These are phyloP conservation scores for Candida tropicalis DNA, from an alignment of 1,139 yeast species.

Conservation along the genomic window DNA sequence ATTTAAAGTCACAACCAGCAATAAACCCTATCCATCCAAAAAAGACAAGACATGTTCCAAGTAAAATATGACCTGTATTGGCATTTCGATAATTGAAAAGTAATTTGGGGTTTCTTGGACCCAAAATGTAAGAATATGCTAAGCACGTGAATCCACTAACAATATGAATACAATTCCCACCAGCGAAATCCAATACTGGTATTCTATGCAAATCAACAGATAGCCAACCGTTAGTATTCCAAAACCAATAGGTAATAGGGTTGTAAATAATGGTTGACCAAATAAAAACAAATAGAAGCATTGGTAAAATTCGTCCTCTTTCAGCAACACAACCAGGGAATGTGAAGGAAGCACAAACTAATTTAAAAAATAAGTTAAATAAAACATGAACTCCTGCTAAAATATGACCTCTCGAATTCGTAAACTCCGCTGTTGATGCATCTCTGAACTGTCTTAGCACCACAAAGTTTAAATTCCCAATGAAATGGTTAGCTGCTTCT, in stretches of 20 bases:
- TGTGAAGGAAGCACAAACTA: slow-evolving; percentile 54
- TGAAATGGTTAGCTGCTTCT: slow-evolving; percentile 41
- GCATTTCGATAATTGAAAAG: slow-evolving; percentile 41
- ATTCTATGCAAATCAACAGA: slow-evolving; percentile 37
- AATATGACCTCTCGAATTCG: slow-evolving; percentile 43
- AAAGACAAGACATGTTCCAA: slow-evolving; percentile 51
- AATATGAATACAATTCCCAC: slow-evolving; percentile 65
- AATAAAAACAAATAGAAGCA: slow-evolving; percentile 51
- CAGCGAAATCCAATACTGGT: slow-evolving; percentile 65
- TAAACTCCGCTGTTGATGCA: slow-evolving; percentile 24
- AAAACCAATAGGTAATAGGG: slow-evolving; percentile 68
- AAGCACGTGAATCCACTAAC: slow-evolving; percentile 62
- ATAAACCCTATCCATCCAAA: slow-evolving; percentile 51
- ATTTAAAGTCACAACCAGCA: slow-evolving; percentile 48
- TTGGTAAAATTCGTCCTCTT: slow-evolving; percentile 57
- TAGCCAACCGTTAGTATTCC: slow-evolving; percentile 65
- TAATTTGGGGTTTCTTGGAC: slow-evolving; percentile 50
- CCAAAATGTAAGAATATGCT: slow-evolving; percentile 61
- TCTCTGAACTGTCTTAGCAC: slow-evolving; percentile 41
- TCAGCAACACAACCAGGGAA: slow-evolving; percentile 63
- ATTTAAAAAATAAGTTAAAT: slow-evolving; percentile 54
- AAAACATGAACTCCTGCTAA: slow-evolving; percentile 45
- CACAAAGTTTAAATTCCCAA: slow-evolving; percentile 49
- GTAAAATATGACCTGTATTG: slow-evolving; percentile 44
- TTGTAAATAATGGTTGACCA: slow-evolving; percentile 65